Evolutionary conservation across 2,329 filamentous ascomycete species (phyloP).

Genomic region (Fusarium sp.): DNA sequence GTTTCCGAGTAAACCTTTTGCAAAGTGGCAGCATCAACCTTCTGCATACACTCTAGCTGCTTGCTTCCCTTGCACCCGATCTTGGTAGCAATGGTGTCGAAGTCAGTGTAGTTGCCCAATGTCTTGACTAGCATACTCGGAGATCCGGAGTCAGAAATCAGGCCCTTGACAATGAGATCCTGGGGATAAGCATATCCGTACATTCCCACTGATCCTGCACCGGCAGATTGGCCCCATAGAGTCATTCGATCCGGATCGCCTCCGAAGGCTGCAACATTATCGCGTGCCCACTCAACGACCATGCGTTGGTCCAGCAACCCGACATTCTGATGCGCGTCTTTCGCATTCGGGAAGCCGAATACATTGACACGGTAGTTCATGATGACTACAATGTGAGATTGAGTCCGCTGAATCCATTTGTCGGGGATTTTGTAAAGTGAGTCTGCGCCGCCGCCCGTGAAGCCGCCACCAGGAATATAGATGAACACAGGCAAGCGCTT

Average conservation of each 20-base stretch:
- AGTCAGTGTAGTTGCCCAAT: constrained; percentile 10
- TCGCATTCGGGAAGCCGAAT: constrained; percentile 16
- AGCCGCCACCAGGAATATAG: constrained; percentile 16
- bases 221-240: constrained; percentile 18
- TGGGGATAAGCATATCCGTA: constrained; percentile 17
- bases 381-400: constrained; percentile 13
- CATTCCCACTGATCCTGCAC: constrained; percentile 20
- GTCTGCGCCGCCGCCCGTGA: constrained; percentile 7
- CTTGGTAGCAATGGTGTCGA: constrained; percentile 4
- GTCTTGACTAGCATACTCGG: constrained; percentile 3
- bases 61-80: not conserved
- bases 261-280: constrained; percentile 1
- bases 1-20: constrained; percentile 14
- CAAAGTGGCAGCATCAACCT: not conserved
- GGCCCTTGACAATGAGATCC: constrained; percentile 5
- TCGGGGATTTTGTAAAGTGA: constrained; percentile 16
- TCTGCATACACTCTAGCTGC: constrained; percentile 13
- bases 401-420: constrained; percentile 16
- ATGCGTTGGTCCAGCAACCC: constrained; percentile 17
- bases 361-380: constrained; percentile 24
- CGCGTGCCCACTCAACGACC: constrained; percentile 18
- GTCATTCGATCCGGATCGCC: not conserved
- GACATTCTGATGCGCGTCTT: constrained; percentile 8
- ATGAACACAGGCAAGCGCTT: constrained; percentile 11
- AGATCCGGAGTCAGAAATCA: constrained; percentile 11